Evolutionary conservation across 495 filamentous ascomycete genomes (phyloP), one percentile per base, ranked within the genome.

Genomic region (Neurospora sp.): DNA sequence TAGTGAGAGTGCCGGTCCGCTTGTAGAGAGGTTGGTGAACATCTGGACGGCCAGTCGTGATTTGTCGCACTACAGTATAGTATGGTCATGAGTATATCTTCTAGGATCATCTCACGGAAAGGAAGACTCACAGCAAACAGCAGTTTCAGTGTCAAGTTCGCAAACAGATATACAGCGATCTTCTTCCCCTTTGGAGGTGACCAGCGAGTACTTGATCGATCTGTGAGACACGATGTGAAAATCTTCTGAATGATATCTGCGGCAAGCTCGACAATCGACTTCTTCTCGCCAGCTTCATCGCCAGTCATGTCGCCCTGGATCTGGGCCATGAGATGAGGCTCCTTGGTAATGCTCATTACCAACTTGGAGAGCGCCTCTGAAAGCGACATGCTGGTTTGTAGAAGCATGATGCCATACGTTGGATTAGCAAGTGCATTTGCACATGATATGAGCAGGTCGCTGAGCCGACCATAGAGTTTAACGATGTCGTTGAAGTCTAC

Each of bases 201-300:
- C 73, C 81, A 83, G 12, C 87, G 79, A 40, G 86, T 87, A 41
- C 88, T 88, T 10, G 88, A 91, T 31, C 94, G 89, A 76, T 98
- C 94, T 5, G 90, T 93, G 46, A 97, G 85, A 75, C 95, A 97
- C 44, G 93, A 93, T 59, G 93, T 96, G 78, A 98, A 97, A 5
- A 94, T 93, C 74, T 93, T 91, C 68, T 94, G 91, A 71, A 98
- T 91, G 61, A 93, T 89, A 75, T 97, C 94, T 20, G 93, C 93
- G 2, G 93, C 92, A 35, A 90, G 84, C 79, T 96, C 94, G 11
- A 94, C 92, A 72, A 97, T 84, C 5, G 93, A 94, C 74, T 93
- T 91, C 48, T 85, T 85, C 73, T 89, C 87, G 18, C 84, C 84
- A 11, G 90, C 86, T 40, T 84, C 85, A n/a, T 84, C 84, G 37